A percentile compares a stretch with the other conserved stretches of the same genome.
phyloP scores from a whole-genome alignment of 164 flowering plant genomes.

The Protea cynaroides region DNA sequence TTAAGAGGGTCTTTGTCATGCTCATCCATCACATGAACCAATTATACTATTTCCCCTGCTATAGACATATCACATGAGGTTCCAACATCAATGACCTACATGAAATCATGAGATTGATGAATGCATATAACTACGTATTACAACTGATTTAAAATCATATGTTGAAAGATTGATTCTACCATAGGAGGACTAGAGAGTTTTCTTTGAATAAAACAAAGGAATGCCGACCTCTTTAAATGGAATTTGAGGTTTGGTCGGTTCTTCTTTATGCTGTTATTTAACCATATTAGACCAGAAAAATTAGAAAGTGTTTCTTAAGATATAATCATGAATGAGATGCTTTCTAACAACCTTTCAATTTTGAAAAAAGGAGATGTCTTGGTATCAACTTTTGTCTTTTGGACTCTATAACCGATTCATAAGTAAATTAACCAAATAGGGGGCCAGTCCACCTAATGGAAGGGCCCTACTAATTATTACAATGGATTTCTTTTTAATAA shows the following conservation, averaged over 20 bases:
- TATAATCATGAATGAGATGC: not conserved
- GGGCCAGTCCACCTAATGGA: not conserved
- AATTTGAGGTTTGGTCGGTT: not conserved
- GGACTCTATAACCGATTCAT: no score
- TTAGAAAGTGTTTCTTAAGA: not conserved
- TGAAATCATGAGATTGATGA: slow-evolving; percentile 4
- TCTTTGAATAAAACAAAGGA: not conserved
- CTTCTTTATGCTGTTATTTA: not conserved
- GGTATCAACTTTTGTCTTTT: not conserved
- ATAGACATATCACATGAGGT: slow-evolving; percentile 8
- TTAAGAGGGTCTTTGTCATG: slow-evolving; percentile 1
- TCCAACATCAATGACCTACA: slow-evolving; percentile 8
- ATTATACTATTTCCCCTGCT: not conserved
- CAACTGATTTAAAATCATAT: not conserved
- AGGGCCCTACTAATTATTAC: not conserved
- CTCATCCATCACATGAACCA: slow-evolving; percentile 4
- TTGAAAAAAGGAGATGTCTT: not conserved
- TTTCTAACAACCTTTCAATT: slow-evolving; percentile 3
- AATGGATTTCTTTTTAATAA: no score
- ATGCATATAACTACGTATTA: not conserved
- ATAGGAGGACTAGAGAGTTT: not conserved
- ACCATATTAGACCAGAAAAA: not conserved
- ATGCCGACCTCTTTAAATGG: not conserved
- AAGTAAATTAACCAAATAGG: not conserved
- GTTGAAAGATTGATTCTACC: not conserved